phyloP scores from a whole-genome alignment of 192 early-diverging fungal species.

The Coemansia interrupta region DNA sequence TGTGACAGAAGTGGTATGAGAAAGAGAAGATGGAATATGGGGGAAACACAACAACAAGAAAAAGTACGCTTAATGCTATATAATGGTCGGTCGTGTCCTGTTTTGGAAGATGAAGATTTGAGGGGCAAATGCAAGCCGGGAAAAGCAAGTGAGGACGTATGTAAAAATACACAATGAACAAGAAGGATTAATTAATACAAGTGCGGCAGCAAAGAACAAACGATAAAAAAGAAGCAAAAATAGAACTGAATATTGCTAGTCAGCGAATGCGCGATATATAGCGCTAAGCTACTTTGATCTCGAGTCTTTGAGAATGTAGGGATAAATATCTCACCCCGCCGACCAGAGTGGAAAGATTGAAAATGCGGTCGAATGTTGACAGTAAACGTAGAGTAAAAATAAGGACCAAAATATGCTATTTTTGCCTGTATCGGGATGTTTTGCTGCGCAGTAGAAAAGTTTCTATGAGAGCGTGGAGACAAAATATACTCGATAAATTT shows the following conservation, averaged over 20 bases:
- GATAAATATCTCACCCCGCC: background rate
- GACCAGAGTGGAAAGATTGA: too few species aligned
- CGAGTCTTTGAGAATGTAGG: background rate
- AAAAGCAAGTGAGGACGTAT: conserved; percentile 1
- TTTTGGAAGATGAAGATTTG: too few species aligned
- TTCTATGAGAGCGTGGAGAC: too few species aligned
- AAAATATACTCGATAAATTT: too few species aligned
- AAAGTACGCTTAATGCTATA: background rate
- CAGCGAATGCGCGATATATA: conserved; percentile 1
- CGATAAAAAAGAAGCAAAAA: background rate
- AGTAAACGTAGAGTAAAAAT: too few species aligned
- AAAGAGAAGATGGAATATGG: conserved; percentile 1
- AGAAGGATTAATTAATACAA: background rate
- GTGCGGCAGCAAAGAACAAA: background rate
- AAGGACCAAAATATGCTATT: too few species aligned
- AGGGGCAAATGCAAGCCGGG: background rate
- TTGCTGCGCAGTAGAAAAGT: too few species aligned
- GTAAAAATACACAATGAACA: background rate
- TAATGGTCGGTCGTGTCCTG: too few species aligned
- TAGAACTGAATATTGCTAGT: background rate
- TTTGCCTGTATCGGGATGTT: too few species aligned
- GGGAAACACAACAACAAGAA: background rate
- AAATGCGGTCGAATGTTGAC: too few species aligned
- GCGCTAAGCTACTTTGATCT: too few species aligned
- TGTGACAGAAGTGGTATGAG: background rate